Percentiles rank a stretch among this genome's conserved stretches.
Evolutionary conservation across 208 protist genomes (phyloP).

Genomic region (Leishmania tropica): DNA sequence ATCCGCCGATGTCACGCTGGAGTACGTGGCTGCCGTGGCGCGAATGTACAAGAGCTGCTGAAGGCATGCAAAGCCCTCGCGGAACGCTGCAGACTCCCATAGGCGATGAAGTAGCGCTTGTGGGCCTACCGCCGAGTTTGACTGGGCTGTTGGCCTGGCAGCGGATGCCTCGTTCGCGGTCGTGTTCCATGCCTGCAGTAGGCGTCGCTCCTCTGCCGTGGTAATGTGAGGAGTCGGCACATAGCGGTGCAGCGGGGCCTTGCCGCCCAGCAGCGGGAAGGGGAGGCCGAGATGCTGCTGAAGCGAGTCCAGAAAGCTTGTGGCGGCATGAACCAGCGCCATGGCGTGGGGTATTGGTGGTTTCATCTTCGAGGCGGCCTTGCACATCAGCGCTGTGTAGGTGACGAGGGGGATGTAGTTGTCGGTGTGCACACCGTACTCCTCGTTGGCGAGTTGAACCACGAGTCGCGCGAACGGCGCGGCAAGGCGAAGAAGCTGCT

Average conservation of each 20-base stretch:
- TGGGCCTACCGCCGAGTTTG: neutral
- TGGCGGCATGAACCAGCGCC: constrained; percentile 26
- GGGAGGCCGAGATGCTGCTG: constrained; percentile 73
- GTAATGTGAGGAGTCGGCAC: constrained; percentile 69
- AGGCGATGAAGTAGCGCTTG: constrained; percentile 43
- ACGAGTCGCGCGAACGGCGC: constrained; percentile 36
- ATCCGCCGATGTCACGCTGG: neutral
- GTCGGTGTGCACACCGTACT: constrained; percentile 37
- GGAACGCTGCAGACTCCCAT: constrained; percentile 70
- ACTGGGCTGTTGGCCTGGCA: neutral
- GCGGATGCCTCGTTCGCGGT: constrained; percentile 11
- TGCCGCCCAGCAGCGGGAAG: constrained; percentile 58
- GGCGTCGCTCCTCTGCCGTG: constrained; percentile 70
- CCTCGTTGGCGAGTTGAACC: constrained; percentile 25
- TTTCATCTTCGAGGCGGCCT: constrained; percentile 14
- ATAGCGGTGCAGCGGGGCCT: constrained; percentile 44
- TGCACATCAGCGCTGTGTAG: constrained; percentile 24
- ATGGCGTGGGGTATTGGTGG: constrained; percentile 35
- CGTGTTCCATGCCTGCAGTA: constrained; percentile 38
- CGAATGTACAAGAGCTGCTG: constrained; percentile 53
- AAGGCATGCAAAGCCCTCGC: constrained; percentile 70
- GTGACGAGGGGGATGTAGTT: constrained; percentile 80
- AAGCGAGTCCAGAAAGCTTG: constrained; percentile 61
- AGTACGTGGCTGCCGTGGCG: constrained; percentile 13
- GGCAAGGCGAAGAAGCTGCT: constrained; percentile 31